These are phyloP conservation scores for Ganoderma lingzhi DNA, from an alignment of 1,284 basidiomycete genomes.

Conservation along the genomic window DNA sequence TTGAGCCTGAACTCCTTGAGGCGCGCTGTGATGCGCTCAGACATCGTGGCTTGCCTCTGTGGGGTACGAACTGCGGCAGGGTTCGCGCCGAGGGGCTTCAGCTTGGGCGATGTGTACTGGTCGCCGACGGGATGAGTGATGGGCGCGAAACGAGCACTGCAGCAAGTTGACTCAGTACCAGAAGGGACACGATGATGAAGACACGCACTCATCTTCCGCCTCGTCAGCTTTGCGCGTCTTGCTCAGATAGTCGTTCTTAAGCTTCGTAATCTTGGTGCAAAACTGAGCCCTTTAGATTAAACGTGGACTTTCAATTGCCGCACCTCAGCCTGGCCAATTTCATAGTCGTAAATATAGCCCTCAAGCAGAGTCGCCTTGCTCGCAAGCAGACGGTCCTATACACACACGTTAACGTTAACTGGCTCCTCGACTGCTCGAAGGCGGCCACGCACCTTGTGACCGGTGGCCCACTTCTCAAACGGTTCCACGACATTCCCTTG, in stretches of 20 bases:
- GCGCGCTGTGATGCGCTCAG: conserved; percentile 79
- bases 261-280: conserved; percentile 57
- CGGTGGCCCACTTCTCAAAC: conserved; percentile 76
- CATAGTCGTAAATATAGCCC: conserved; percentile 77
- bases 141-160: conserved; percentile 84
- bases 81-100: conserved; percentile 62
- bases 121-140: conserved; percentile 61
- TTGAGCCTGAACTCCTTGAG: conserved; percentile 75
- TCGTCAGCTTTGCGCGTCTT: conserved; percentile 88
- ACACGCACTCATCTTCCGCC: conserved; percentile 83
- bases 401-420: background rate
- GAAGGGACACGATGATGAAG: conserved; percentile 2
- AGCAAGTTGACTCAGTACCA: background rate
- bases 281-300: conserved; percentile 5
- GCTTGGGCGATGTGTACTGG: conserved; percentile 76
- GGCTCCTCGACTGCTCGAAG: conserved; percentile 26
- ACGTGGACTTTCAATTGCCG: conserved; percentile 22
- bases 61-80: conserved; percentile 48
- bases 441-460: conserved; percentile 59
- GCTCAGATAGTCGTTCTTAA: conserved; percentile 79
- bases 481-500: conserved; percentile 74
- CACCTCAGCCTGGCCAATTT: conserved; percentile 68
- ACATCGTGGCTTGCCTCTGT: conserved; percentile 71
- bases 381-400: conserved; percentile 64
- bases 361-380: conserved; percentile 68